Percentiles rank a stretch among this genome's conserved stretches.
Conservation (phyloP, 2,329 filamentous ascomycete species). For the Aureobasidium namibiae region DNA sequence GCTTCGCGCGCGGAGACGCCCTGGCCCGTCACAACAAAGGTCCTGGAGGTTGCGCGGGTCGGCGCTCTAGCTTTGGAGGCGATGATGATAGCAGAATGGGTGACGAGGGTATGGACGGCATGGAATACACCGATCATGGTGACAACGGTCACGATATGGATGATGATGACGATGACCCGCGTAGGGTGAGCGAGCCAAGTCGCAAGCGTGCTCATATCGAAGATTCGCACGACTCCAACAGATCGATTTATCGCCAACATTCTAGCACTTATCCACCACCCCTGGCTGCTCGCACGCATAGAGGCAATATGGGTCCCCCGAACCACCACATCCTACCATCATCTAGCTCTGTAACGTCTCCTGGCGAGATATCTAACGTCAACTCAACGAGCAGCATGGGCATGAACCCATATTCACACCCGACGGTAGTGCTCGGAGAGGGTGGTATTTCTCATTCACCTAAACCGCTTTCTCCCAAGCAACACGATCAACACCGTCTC, state of each 20-base stretch:
- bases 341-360: constrained; percentile 24
- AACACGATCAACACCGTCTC: constrained; percentile 41
- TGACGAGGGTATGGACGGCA: constrained; percentile 55
- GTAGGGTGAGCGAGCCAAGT: constrained; percentile 63
- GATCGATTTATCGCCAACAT: constrained; percentile 55
- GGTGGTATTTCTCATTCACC: constrained; percentile 71
- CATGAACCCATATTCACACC: constrained; percentile 21
- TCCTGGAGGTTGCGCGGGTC: constrained; percentile 86
- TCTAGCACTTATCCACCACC: constrained; percentile 74
- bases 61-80: constrained; percentile 75
- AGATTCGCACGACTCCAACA: constrained; percentile 44
- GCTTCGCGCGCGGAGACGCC: constrained; percentile 92
- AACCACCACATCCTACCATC: constrained; percentile 24
- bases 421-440: constrained; percentile 58
- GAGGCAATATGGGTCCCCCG: constrained; percentile 29
- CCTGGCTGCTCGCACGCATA: constrained; percentile 36
- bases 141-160: constrained; percentile 55
- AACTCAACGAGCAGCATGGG: constrained; percentile 28
- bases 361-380: constrained; percentile 28
- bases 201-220: constrained; percentile 65
- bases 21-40: constrained; percentile 92
- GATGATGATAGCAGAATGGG: constrained; percentile 56
- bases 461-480: constrained; percentile 68
- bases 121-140: constrained; percentile 48
- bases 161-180: constrained; percentile 40